Base-by-base conservation (phyloP, 169 alveolate genomes). In the Plasmodium blacklocki region DNA sequence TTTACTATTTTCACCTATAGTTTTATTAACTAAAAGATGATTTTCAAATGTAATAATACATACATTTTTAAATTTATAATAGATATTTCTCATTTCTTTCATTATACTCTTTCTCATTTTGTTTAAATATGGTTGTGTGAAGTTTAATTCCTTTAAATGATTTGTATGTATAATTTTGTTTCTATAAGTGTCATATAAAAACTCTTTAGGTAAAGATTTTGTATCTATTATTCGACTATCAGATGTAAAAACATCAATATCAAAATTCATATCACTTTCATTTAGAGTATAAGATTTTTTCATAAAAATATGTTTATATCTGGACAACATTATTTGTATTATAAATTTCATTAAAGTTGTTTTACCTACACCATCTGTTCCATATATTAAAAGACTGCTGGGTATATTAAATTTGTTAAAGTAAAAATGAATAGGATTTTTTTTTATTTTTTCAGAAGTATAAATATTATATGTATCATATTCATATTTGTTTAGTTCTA, bases 21-120 rank as follows among this genome's bases (percentile, higher is more conserved):
- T 71, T 73, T 86, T 86, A 58, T 86, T 86, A 15, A 86, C 58
- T 73, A 86, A 72, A 54, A 86, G 78, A 54, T 86, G 92, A 32
- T 23, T 71, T 86, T 86, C 87, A 45, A 86, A 86, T 71, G 74
- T 67, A 50, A 86, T 70, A 71, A 86, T 86, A 26, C 76, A 47
- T 59, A 86, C 92, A 86, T 86, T 86, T 86, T 60, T 80, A 64
- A 71, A 86, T 60, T 45, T 21, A 72, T n/a, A 54, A 86, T 59
- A 86, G 26, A 86, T 12, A 9, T 62, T 21, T 86, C 47, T 85
- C 39, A 71, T 86, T 47, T 70, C 92, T 14, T 49, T 47, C 45
- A 18, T n/a, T 26, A 45, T 19, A 26, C 60, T 60, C 23, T 56
- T 86, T 43, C 50, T 60, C 21, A 86, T 59, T 21, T 8, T 52